Conservation (phyloP, 163 green algal genomes). For the Chlamydomonas reinhardtii region DNA sequence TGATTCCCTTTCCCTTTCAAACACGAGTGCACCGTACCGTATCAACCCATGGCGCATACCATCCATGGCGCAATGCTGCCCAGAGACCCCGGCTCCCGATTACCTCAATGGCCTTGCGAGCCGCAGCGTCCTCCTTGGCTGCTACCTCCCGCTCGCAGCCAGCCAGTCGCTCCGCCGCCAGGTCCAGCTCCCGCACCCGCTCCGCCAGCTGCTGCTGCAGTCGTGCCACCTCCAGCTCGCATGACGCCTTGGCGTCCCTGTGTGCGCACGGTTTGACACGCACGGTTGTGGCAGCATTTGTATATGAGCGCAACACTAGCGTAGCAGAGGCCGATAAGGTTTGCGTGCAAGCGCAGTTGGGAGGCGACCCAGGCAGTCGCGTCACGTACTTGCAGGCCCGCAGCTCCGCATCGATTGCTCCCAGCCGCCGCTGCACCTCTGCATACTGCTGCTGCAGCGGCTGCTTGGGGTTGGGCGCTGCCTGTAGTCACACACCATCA, state of each 20-base stretch:
- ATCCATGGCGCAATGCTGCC: too few species aligned
- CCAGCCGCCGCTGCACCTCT: conserved; percentile 23
- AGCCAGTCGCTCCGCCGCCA: conserved; percentile 6
- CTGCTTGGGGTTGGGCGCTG: conserved; percentile 37
- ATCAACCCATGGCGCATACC: too few species aligned
- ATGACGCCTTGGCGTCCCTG: conserved; percentile 31
- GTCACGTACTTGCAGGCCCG: conserved; percentile 16
- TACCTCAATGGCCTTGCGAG: conserved; percentile 35
- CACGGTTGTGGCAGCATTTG: too few species aligned
- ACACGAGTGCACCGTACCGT: too few species aligned
- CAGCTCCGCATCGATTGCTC: conserved; percentile 27
- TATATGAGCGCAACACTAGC: too few species aligned
- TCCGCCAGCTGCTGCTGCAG: conserved; percentile 37
- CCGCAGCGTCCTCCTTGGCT: conserved; percentile 14
- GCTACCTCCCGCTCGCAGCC: conserved; percentile 30
- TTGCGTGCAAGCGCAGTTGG: too few species aligned
- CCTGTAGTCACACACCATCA: neutral
- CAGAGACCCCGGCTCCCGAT: too few species aligned
- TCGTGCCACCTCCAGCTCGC: conserved; percentile 11
- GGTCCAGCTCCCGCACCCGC: conserved; percentile 11
- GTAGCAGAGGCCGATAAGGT: neutral
- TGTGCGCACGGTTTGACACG: too few species aligned
- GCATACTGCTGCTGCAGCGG: conserved; percentile 32
- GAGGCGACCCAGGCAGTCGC: too few species aligned
- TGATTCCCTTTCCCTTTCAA: too few species aligned